Percentiles rank a stretch among this genome's conserved stretches.
phyloP scores from a whole-genome alignment of 1,284 basidiomycete species.

The Marasmius fiardii region DNA sequence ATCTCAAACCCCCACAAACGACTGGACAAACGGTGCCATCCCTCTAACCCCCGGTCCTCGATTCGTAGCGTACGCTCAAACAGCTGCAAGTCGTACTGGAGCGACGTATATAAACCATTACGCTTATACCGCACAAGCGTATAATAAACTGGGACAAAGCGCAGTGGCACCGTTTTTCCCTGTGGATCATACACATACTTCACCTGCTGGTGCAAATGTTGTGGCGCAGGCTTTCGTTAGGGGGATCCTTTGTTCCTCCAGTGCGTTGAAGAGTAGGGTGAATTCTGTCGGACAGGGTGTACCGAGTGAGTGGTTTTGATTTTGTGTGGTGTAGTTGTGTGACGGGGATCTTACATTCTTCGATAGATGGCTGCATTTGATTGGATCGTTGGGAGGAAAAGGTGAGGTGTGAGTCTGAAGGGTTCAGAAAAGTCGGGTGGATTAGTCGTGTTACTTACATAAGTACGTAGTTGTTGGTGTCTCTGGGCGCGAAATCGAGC shows the following conservation, averaged over 20 bases:
- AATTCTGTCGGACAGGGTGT: constrained; percentile 32
- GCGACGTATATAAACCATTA: constrained; percentile 46
- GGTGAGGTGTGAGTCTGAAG: no score
- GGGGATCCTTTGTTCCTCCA: constrained; percentile 33
- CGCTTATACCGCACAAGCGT: constrained; percentile 39
- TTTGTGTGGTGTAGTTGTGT: no score
- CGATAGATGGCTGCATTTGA: no score
- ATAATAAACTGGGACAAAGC: constrained; percentile 38
- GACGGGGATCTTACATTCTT: no score
- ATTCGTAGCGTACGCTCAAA: constrained; percentile 44
- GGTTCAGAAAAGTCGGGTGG: no score
- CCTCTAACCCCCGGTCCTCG: constrained; percentile 33
- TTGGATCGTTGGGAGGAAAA: no score
- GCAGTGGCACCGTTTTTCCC: constrained; percentile 38
- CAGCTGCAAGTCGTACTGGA: constrained; percentile 33
- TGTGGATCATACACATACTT: constrained; percentile 46
- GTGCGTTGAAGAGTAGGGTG: constrained; percentile 27
- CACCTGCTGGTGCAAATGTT: constrained; percentile 36
- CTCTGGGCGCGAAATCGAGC: no score
- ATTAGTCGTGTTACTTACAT: no score
- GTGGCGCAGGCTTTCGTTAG: constrained; percentile 43
- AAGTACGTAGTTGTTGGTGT: no score
- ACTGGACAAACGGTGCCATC: constrained; percentile 35
- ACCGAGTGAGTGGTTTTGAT: constrained; percentile 34
- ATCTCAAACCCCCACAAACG: constrained; percentile 48